Evolutionary conservation across 225 moss, liverwort and hornwort genomes (phyloP), one percentile per base, ranked within the genome.

Genomic region (Lunularia cruciata): DNA sequence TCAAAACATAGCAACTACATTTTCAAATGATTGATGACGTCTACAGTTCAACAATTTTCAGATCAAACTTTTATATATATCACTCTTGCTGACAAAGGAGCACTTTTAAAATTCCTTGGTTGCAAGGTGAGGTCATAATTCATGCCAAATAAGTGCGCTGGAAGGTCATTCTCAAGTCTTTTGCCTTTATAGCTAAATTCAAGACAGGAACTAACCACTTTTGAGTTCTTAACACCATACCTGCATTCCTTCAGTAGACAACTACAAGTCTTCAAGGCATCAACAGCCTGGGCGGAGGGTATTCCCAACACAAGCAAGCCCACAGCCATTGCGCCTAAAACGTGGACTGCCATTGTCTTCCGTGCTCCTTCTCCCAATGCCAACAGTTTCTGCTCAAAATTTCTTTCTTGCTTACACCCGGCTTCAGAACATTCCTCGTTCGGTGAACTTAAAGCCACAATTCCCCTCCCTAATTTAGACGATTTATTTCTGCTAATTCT

Each of bases 221-320:
- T n/a, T n/a, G 40, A 36, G 47, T 25, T n/a, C n/a, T n/a, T n/a
- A n/a, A n/a, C n/a, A 38, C 30, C 73, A 4, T 72, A 91, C 94
- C 89, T 86, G 84, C 95, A 95, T 59, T 98, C 96, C 73, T 91
- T 92, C 2, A 98, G 84, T 5, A 98, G 89, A 69, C 96, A 98
- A 4, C 74, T 20, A 70, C 96, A 98, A 11, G 77, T 78, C 76
- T 89, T 91, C 68, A 98, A 71, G 3, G 96, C 82, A 48, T 98
- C 96, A 9, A 47, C 78, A 51, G 96, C 96, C 71, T 86, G 72
- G 43, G 90, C 92, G 37, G 75, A 82, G 27, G 86, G 27, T 61
- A 75, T 72, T 23, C 72, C 74, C 20, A 76, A 68, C 6, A 73
- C 25, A 27, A 84, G 43, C 7, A 70, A 49, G 30, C 84, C 77